phyloP scores from a whole-genome alignment of 129 eudicot species.

The Artemisia annua region DNA sequence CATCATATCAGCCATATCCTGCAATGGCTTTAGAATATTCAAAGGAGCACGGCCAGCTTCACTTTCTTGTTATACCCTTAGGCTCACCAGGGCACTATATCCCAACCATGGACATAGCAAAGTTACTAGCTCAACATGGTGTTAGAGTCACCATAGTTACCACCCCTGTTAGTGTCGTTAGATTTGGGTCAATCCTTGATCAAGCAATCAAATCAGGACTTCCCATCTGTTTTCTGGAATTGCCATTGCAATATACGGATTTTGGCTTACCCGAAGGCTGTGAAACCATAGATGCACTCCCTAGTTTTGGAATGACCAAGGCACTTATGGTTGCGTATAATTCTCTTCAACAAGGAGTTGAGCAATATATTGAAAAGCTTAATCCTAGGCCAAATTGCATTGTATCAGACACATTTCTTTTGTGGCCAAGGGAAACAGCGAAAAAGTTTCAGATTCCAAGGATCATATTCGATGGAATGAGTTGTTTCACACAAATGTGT shows the following conservation, averaged over 20 bases:
- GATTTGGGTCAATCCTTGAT: slow-evolving; percentile 35
- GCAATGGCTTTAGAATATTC: slow-evolving; percentile 22
- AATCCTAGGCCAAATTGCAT: slow-evolving; percentile 38
- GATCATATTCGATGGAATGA: slow-evolving; percentile 54
- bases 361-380: slow-evolving; percentile 33
- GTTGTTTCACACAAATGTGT: slow-evolving; percentile 59
- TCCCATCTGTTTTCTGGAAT: slow-evolving; percentile 31
- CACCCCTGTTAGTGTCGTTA: slow-evolving; percentile 29
- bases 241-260: slow-evolving; percentile 41
- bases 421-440: slow-evolving; percentile 51
- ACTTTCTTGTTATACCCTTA: slow-evolving; percentile 51
- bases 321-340: slow-evolving; percentile 26
- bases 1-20: background rate
- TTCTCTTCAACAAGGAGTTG: slow-evolving; percentile 33
- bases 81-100: slow-evolving; percentile 57
- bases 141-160: slow-evolving; percentile 43
- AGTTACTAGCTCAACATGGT: slow-evolving; percentile 40
- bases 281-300: slow-evolving; percentile 50
- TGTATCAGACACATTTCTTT: slow-evolving; percentile 38
- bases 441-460: slow-evolving; percentile 52
- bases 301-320: slow-evolving; percentile 5
- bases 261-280: slow-evolving; percentile 64
- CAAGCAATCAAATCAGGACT: slow-evolving; percentile 42
- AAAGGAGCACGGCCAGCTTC: slow-evolving; percentile 31
- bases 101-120: slow-evolving; percentile 53